Conservation (phyloP, 2,329 filamentous ascomycete genomes). For the Fusarium tanahbumbuense region DNA sequence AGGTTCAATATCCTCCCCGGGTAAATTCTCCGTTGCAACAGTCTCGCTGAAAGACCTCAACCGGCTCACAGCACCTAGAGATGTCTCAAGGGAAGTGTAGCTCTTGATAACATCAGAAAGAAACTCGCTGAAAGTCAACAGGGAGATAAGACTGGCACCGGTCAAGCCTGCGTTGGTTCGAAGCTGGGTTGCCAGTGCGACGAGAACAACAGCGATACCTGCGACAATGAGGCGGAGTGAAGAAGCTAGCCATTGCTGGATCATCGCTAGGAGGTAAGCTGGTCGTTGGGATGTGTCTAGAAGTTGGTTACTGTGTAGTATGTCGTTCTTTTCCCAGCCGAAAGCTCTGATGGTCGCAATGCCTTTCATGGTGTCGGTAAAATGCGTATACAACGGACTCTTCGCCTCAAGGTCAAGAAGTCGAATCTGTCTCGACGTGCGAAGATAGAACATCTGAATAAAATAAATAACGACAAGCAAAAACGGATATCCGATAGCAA, state of each 20-base stretch:
- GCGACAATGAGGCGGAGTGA: slow-evolving; percentile 63
- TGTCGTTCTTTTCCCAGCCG: slow-evolving; percentile 56
- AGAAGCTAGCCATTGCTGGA: slow-evolving; percentile 69
- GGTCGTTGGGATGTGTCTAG: slow-evolving; percentile 67
- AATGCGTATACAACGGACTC: slow-evolving; percentile 61
- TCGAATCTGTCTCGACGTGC: slow-evolving; percentile 69
- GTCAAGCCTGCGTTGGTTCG: slow-evolving; percentile 53
- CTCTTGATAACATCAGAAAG: slow-evolving; percentile 34
- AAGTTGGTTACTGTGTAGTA: slow-evolving; percentile 58
- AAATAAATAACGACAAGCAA: slow-evolving; percentile 59
- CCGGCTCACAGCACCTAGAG: slow-evolving; percentile 37
- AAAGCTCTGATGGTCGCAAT: slow-evolving; percentile 68
- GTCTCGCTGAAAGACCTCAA: slow-evolving; percentile 43
- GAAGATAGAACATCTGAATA: slow-evolving; percentile 68
- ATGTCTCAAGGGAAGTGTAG: slow-evolving; percentile 43
- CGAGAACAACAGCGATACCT: slow-evolving; percentile 59
- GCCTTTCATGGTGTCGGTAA: slow-evolving; percentile 67
- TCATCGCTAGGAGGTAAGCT: slow-evolving; percentile 66
- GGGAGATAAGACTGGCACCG: slow-evolving; percentile 54
- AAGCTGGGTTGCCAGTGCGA: slow-evolving; percentile 60
- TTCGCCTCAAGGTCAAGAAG: slow-evolving; percentile 72
- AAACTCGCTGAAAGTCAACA: slow-evolving; percentile 50
- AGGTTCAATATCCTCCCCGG: slow-evolving; percentile 35
- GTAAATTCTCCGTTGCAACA: slow-evolving; percentile 40
- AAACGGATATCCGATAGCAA: slow-evolving; percentile 63